Percentiles rank a stretch among this genome's conserved stretches.
These are phyloP conservation scores for Globisporangium lucens DNA, from an alignment of 352 stramenopile genomes.

Conservation along the genomic window DNA sequence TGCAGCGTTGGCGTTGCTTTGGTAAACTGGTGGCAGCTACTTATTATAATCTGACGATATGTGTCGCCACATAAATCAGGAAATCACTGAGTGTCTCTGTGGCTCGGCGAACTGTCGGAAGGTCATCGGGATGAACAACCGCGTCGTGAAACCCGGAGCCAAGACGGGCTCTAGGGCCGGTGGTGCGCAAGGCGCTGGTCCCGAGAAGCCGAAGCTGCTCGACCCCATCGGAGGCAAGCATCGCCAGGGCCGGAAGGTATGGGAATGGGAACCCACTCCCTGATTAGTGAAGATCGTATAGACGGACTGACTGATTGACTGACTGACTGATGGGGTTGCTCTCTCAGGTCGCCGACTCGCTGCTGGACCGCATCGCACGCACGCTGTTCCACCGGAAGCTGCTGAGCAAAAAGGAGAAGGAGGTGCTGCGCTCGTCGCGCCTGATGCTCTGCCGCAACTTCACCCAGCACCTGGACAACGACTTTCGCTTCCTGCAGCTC, in stretches of 20 bases:
- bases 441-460: constrained; percentile 67
- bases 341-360: constrained; percentile 45
- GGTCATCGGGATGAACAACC: constrained; percentile 73
- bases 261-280: too few relatives aligned
- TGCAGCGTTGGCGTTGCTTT: background rate
- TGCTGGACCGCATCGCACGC: constrained; percentile 56
- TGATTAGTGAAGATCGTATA: background rate
- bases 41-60: background rate
- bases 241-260: constrained; percentile 42
- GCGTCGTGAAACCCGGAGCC: constrained; percentile 24
- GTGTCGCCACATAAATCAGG: constrained; percentile 24
- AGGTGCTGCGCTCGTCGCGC: constrained; percentile 44
- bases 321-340: background rate
- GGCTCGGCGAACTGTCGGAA: constrained; percentile 59
- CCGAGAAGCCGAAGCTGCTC: constrained; percentile 28
- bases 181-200: background rate
- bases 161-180: constrained; percentile 13
- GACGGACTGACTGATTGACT: too few relatives aligned
- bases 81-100: constrained; percentile 72
- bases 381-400: constrained; percentile 38
- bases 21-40: background rate
- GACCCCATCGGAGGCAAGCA: constrained; percentile 44
- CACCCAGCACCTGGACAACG: constrained; percentile 40
- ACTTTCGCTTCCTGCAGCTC: constrained; percentile 55
- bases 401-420: constrained; percentile 44